Percentiles rank a stretch among this genome's conserved stretches.
These are phyloP conservation scores for Pelargonium nanum DNA, from an alignment of 345 rosid species.

Conservation along the genomic window DNA sequence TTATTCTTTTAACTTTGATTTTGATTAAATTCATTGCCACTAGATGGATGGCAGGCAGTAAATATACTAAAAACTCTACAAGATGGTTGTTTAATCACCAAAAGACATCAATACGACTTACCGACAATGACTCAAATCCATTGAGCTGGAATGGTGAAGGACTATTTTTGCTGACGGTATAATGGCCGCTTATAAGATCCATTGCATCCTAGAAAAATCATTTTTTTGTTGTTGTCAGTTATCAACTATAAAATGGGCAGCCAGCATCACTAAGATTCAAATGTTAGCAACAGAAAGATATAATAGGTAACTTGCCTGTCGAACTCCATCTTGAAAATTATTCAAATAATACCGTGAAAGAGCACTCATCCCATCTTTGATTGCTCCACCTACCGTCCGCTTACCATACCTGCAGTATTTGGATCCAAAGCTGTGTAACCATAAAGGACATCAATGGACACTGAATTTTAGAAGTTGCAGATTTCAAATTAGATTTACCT, in stretches of 20 bases:
- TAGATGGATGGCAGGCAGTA: no score
- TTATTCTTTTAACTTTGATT: no score
- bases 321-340: slow-evolving; percentile 91
- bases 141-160: slow-evolving; percentile 74
- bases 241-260: background rate
- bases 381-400: slow-evolving; percentile 67
- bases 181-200: slow-evolving; percentile 89
- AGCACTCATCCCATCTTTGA: slow-evolving; percentile 90
- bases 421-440: slow-evolving; percentile 2
- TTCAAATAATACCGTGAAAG: slow-evolving; percentile 84
- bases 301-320: slow-evolving; percentile 57
- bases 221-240: background rate
- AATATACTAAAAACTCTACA: no score
- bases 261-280: background rate
- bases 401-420: slow-evolving; percentile 56
- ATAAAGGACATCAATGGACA: slow-evolving; percentile 2
- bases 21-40: background rate
- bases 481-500: slow-evolving; percentile 34
- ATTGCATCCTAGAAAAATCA: slow-evolving; percentile 62
- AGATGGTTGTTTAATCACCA: background rate
- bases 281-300: slow-evolving; percentile 1
- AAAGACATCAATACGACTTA: slow-evolving; percentile 24
- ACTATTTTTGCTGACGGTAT: slow-evolving; percentile 44
- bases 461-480: background rate
- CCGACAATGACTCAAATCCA: slow-evolving; percentile 57